These are phyloP conservation scores for Candolleomyces eurysporus DNA, from an alignment of 768 basidiomycete genomes.

Conservation along the genomic window DNA sequence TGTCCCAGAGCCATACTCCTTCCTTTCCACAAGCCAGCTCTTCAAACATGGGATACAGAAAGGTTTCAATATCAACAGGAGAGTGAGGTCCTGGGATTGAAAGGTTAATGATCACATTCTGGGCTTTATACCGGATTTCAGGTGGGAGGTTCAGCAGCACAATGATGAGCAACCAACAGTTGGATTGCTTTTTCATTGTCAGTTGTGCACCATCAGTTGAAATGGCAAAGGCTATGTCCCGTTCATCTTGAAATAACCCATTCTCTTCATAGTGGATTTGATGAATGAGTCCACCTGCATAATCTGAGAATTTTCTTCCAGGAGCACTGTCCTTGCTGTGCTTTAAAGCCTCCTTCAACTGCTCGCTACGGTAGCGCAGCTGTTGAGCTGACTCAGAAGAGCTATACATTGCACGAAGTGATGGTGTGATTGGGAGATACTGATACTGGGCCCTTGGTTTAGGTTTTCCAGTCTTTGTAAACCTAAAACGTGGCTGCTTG, in stretches of 20 bases:
- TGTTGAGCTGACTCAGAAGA: too few relatives aligned
- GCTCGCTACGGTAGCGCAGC: neutral
- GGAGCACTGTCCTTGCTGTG: neutral
- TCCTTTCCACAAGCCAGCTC: constrained; percentile 24
- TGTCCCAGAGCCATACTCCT: constrained; percentile 31
- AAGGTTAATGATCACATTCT: constrained; percentile 19
- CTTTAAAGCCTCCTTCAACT: constrained; percentile 9
- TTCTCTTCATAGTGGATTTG: constrained; percentile 11
- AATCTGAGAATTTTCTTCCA: constrained; percentile 17
- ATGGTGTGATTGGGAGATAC: neutral
- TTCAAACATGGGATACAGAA: constrained; percentile 22
- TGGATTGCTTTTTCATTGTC: constrained; percentile 37
- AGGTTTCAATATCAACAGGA: constrained; percentile 21
- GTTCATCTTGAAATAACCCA: constrained; percentile 14
- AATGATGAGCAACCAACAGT: constrained; percentile 44
- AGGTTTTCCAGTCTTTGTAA: neutral
- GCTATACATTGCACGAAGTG: neutral
- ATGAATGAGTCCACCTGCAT: constrained; percentile 16
- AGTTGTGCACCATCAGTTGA: constrained; percentile 42
- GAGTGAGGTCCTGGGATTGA: constrained; percentile 26
- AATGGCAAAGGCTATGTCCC: constrained; percentile 32
- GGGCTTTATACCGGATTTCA: constrained; percentile 18
- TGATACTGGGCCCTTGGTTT: neutral
- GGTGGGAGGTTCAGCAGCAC: constrained; percentile 28
- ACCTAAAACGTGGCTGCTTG: neutral